A percentile compares a stretch with the other conserved stretches of the same genome.
These are phyloP conservation scores for Ilex aquifolium DNA, from an alignment of 257 asterid species.

Conservation along the genomic window DNA sequence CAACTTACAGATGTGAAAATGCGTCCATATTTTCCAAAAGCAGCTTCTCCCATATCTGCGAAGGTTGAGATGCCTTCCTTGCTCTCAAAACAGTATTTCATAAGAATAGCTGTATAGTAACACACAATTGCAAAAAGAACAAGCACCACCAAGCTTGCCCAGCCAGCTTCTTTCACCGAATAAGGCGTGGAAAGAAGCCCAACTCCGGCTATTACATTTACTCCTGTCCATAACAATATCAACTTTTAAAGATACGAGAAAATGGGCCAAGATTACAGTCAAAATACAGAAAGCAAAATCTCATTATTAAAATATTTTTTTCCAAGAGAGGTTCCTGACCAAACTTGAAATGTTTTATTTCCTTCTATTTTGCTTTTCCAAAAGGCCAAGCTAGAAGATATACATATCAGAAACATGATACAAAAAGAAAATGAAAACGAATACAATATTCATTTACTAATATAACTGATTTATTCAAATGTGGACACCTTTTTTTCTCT, in stretches of 20 bases:
- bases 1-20: constrained; percentile 63
- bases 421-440: background rate
- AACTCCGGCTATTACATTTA: constrained; percentile 85
- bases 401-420: too few species aligned
- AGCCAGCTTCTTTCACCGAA: constrained; percentile 68
- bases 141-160: constrained; percentile 58
- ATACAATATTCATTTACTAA: constrained; percentile 10
- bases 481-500: constrained; percentile 13
- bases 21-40: constrained; percentile 71
- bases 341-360: background rate
- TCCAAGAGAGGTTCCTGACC: background rate
- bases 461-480: constrained; percentile 28
- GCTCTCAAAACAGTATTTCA: constrained; percentile 74
- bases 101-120: constrained; percentile 69
- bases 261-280: background rate
- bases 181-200: constrained; percentile 75
- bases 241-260: background rate
- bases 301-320: too few species aligned
- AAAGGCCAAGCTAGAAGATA: background rate
- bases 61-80: constrained; percentile 51
- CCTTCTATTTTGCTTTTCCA: too few species aligned
- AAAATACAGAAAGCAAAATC: background rate
- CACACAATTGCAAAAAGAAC: constrained; percentile 62
- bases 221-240: constrained; percentile 21
- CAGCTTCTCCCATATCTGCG: constrained; percentile 89